Base-by-base conservation (phyloP, 768 basidiomycete species). In the Termitomyces sp. region DNA sequence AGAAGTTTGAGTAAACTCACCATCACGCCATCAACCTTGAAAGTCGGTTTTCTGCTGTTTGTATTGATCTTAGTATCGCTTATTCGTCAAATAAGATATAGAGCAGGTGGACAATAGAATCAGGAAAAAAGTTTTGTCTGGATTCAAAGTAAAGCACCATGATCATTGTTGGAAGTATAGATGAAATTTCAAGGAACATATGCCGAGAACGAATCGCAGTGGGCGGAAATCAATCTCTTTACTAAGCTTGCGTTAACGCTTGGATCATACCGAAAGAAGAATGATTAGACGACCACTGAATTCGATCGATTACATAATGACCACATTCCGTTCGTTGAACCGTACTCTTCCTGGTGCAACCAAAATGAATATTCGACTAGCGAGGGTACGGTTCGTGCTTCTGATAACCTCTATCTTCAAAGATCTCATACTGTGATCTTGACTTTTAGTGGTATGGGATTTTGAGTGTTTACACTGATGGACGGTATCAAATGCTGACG, bases 281-380 rank as follows among this genome's bases (percentile, higher is more conserved):
- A 5, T 38, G 6, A 9, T 6, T 6, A 18, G 18, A n/a, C 8
- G n/a, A 40, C 40, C 7, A 40, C 1, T 20, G n/a, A 10, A 20
- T n/a, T 41, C 8, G 40, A 20, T n/a, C 40, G 16, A 3, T 41
- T 41, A 41, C 40, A 10, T 41, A 41, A 41, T 41, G 20, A 22
- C 13, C 11, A 41, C 16, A 7, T n/a, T 40, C n/a, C 18, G n/a
- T 38, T 38, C 38, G 6, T 7, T 40, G n/a, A 9, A 40, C n/a
- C n/a, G n/a, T n/a, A n/a, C n/a, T 18, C 11, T 7, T 30, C 18
- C 26, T 6, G 14, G 24, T 26, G 8, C 48, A 4, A 9, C 22
- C 18, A 36, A 52, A 36, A 82, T 84, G 79, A 83, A 82, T 60
- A 80, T 85, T 54, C 71, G 78, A 61, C 58, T 76, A 56, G 78